Percentiles rank a stretch among this genome's conserved stretches.
Evolutionary conservation across 1,284 basidiomycete species (phyloP).

Genomic region (Boletus subluridellus): DNA sequence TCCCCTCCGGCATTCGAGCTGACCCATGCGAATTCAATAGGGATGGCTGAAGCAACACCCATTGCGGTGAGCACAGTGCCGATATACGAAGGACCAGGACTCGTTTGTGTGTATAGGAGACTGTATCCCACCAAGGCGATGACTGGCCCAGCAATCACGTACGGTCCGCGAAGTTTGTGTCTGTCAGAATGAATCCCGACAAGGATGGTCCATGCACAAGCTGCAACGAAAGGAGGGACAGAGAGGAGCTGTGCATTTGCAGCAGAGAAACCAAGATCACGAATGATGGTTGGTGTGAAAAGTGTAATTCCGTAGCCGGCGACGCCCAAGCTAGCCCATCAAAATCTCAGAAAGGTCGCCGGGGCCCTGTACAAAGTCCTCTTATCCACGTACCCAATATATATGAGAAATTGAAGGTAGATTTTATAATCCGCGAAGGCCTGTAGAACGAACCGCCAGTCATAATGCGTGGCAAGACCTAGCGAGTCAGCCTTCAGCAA

Average conservation of each 20-base stretch:
- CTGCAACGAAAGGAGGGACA: slow-evolving; percentile 46
- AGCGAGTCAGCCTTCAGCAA: slow-evolving; percentile 39
- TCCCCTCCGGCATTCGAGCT: slow-evolving; percentile 55
- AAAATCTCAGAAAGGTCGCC: slow-evolving; percentile 2
- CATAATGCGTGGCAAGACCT: slow-evolving; percentile 33
- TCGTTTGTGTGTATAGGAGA: slow-evolving; percentile 39
- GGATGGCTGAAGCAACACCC: slow-evolving; percentile 52
- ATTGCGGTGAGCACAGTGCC: slow-evolving; percentile 50
- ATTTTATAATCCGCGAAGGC: slow-evolving; percentile 43
- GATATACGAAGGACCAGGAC: slow-evolving; percentile 41
- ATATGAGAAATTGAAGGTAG: slow-evolving; percentile 43
- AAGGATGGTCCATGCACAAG: slow-evolving; percentile 37
- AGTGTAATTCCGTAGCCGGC: slow-evolving; percentile 56
- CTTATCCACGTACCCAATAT: slow-evolving; percentile 37
- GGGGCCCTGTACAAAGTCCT: background rate
- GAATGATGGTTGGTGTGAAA: slow-evolving; percentile 55
- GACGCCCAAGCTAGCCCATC: slow-evolving; percentile 37
- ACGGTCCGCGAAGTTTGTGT: slow-evolving; percentile 41
- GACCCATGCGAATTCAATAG: slow-evolving; percentile 54
- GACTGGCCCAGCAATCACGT: slow-evolving; percentile 36
- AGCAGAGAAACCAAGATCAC: slow-evolving; percentile 52
- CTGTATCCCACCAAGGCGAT: slow-evolving; percentile 43
- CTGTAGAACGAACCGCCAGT: slow-evolving; percentile 38
- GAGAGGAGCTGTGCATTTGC: slow-evolving; percentile 54
- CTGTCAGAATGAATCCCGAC: slow-evolving; percentile 43